Evolutionary conservation across 1,284 basidiomycete genomes (phyloP).

Genomic region (Takashimella tepidaria): DNA sequence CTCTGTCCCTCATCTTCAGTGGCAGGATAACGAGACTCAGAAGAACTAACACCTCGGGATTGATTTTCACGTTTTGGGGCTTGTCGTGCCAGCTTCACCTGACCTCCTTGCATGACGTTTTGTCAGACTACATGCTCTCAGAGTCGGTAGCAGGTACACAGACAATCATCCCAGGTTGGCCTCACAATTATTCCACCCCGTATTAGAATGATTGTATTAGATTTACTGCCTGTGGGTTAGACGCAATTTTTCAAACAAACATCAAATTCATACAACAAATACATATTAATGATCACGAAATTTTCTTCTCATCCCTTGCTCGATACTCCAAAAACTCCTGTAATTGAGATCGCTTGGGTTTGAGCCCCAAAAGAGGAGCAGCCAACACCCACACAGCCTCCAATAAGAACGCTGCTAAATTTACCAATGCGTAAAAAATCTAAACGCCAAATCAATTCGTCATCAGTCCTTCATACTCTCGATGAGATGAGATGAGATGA

Average conservation of each 20-base stretch:
- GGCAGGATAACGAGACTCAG: no score
- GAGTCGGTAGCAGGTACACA: no score
- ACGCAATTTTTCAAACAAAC: not conserved
- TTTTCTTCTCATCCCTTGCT: not conserved
- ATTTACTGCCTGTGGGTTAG: not conserved
- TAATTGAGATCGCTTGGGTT: not conserved
- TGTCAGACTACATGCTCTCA: no score
- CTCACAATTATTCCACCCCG: no score
- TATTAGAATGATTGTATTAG: no score
- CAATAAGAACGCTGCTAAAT: not conserved
- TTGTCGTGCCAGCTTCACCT: no score
- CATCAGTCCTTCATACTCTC: not conserved
- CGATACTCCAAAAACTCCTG: not conserved
- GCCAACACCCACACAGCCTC: constrained; percentile 5
- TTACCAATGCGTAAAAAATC: constrained; percentile 6
- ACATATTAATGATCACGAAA: not conserved
- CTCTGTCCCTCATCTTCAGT: no score
- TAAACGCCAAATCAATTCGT: not conserved
- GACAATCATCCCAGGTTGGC: no score
- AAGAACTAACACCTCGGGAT: no score
- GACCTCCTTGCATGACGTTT: no score
- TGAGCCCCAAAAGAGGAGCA: constrained; percentile 1
- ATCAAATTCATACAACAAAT: constrained; percentile 3
- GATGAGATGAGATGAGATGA: not conserved
- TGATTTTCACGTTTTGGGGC: no score